Base-by-base conservation (phyloP, 768 basidiomycete genomes). In the Lentinula lateritia region DNA sequence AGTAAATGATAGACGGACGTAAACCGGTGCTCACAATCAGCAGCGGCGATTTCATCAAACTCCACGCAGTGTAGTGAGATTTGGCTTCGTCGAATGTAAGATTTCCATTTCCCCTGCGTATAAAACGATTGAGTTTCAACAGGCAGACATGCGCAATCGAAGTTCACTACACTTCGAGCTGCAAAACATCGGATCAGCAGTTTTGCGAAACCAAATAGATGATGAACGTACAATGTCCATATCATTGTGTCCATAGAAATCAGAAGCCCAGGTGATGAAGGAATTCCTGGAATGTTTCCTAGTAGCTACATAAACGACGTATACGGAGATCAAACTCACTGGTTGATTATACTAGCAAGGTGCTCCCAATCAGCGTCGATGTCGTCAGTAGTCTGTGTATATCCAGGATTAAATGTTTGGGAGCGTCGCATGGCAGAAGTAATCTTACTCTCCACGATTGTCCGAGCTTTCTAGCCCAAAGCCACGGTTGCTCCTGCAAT, bases 41-140 rank as follows among this genome's bases (percentile, higher is more conserved):
- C 13, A 89, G 76, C 2, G 87, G 87, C 0, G 84, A 84, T 67
- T 88, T 89, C 82, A 88, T 80, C 35, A 89, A 71, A 39, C 85
- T 85, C 87, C 88, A 89, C 0, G 84, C 86, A 0, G 87, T 88
- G 68, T 88, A 89, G 68, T 89, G 87, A 2, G 85, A 78, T 69
- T 88, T 88, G 28, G 80, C 72, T 71, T 89, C 87, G 13, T 89
- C 85, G 66, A 76, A 80, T 0, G 82, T 81, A 50, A 88, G 73
- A 36, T 80, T 73, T 13, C 85, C 86, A 61, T 89, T 88, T 20
- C 88, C 87, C 28, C 86, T 87, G 66, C 18, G 20, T 52, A 16
- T 9, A 3, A 23, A n/a, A 23, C 35, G 5, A n/a, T 20, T 16
- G 53, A 61, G 32, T 18, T 43, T 57, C 28, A 23, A 18, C 16